Evolutionary conservation across 1,284 basidiomycete genomes (phyloP).

Genomic region (Xerocomus minutiporus): DNA sequence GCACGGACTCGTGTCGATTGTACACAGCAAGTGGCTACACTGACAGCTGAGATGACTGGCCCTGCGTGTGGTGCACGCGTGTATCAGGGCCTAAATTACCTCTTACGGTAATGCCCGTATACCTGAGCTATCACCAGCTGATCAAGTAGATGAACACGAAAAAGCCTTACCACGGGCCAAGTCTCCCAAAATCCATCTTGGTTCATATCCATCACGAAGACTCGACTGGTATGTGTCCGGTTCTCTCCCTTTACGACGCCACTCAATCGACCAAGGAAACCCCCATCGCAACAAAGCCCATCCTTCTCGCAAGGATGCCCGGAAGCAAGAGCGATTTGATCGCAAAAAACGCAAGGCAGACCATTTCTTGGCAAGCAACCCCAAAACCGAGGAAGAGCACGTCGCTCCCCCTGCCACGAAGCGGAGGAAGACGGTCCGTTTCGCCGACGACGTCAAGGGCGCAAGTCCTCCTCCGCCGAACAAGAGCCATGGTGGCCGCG

Average conservation of each 20-base stretch:
- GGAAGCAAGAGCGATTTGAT: slow-evolving; percentile 56
- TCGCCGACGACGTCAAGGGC: slow-evolving; percentile 6
- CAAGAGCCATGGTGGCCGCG: neutral
- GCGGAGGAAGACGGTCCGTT: slow-evolving; percentile 34
- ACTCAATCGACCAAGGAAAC: slow-evolving; percentile 3
- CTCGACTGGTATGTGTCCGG: slow-evolving; percentile 9
- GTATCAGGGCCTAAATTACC: too few species aligned
- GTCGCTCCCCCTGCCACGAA: slow-evolving; percentile 43
- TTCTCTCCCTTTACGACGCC: neutral
- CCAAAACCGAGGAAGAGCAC: slow-evolving; percentile 36
- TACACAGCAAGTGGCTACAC: too few species aligned
- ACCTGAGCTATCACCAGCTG: neutral
- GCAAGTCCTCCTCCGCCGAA: neutral
- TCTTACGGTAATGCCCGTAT: neutral
- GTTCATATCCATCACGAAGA: slow-evolving; percentile 21
- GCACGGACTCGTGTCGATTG: too few species aligned
- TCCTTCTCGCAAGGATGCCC: slow-evolving; percentile 54
- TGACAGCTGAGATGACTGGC: too few species aligned
- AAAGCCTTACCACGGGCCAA: slow-evolving; percentile 16
- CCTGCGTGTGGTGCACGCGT: too few species aligned
- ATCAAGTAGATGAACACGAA: slow-evolving; percentile 11
- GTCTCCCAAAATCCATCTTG: slow-evolving; percentile 26
- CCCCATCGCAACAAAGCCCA: slow-evolving; percentile 16
- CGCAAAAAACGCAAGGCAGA: slow-evolving; percentile 58
- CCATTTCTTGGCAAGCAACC: slow-evolving; percentile 40